Conservation (phyloP, 306 rosid genomes). For the Amphicarpaea edgeworthii region DNA sequence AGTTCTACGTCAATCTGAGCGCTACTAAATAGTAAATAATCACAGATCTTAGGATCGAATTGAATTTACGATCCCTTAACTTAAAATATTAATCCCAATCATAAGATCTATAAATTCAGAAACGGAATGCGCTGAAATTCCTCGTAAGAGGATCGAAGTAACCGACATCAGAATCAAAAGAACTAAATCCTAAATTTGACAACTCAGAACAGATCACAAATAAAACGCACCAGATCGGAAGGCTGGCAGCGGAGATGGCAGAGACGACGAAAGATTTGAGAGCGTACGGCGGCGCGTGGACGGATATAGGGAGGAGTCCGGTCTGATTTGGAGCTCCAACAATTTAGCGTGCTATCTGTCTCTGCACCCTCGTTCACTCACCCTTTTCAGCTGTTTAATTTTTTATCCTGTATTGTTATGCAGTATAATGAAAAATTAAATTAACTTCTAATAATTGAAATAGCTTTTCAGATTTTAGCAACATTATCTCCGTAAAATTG, state of each 20-base stretch:
- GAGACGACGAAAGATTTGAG: conserved; percentile 23
- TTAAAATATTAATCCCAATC: conserved; percentile 27
- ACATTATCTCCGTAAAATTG: too few species aligned
- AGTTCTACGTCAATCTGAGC: conserved; percentile 1
- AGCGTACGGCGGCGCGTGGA: conserved; percentile 18
- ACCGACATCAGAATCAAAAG: conserved; percentile 11
- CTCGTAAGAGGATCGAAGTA: conserved; percentile 30
- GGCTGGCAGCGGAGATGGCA: neutral
- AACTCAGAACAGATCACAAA: neutral
- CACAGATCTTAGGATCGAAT: conserved; percentile 37
- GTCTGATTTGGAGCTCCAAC: conserved; percentile 32
- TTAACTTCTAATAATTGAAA: too few species aligned
- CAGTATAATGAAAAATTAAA: too few species aligned
- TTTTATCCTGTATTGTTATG: neutral
- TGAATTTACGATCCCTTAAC: conserved; percentile 15
- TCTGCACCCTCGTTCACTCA: neutral
- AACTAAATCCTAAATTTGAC: neutral
- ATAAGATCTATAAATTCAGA: conserved; percentile 35
- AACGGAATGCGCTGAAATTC: conserved; percentile 18
- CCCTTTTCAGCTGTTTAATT: neutral
- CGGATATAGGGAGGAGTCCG: conserved; percentile 34
- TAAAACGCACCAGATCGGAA: conserved; percentile 41
- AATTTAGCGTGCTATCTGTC: neutral
- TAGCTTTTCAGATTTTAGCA: too few species aligned
- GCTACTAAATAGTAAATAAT: neutral